Conservation (phyloP, 2,329 filamentous ascomycete genomes). For the Alternaria viburni region DNA sequence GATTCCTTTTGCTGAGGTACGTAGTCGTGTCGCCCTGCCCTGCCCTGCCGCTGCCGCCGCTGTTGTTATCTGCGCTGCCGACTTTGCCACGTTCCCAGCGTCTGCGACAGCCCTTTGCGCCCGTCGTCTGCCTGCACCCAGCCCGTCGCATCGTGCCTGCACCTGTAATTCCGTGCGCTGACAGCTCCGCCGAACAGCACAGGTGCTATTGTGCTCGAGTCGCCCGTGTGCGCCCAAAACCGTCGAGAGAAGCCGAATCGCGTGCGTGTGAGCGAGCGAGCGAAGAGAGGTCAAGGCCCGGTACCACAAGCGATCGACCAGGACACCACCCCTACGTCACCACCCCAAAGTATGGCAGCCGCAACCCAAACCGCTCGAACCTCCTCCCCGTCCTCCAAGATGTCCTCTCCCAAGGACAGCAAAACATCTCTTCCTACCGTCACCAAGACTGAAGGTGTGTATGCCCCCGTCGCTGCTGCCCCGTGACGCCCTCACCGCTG, state of each 20-base stretch:
- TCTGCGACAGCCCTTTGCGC: conserved; percentile 23
- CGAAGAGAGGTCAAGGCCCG: conserved; percentile 29
- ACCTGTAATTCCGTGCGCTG: conserved; percentile 18
- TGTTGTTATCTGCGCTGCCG: conserved; percentile 22
- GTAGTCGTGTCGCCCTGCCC: conserved; percentile 22
- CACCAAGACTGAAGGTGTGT: conserved; percentile 47
- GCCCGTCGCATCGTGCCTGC: conserved; percentile 20
- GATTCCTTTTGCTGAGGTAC: conserved; percentile 33
- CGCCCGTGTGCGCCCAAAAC: conserved; percentile 15
- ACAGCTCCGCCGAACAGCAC: conserved; percentile 6
- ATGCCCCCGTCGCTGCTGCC: conserved; percentile 3
- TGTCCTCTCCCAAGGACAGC: conserved; percentile 48
- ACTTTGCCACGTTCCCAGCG: conserved; percentile 29
- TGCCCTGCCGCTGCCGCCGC: conserved; percentile 18
- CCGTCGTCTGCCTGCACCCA: conserved; percentile 14
- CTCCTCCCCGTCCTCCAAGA: conserved; percentile 46
- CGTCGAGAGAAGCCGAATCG: conserved; percentile 22
- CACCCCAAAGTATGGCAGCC: conserved; percentile 43
- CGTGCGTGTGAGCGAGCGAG: conserved; percentile 25
- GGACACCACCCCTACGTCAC: conserved; percentile 45
- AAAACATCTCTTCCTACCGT: conserved; percentile 42
- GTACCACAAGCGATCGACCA: conserved; percentile 39
- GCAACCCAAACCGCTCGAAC: conserved; percentile 43
- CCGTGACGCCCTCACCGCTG: not conserved
- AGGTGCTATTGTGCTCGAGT: conserved; percentile 9